phyloP scores from a whole-genome alignment of 345 rosid species.

The Salix brachista region DNA sequence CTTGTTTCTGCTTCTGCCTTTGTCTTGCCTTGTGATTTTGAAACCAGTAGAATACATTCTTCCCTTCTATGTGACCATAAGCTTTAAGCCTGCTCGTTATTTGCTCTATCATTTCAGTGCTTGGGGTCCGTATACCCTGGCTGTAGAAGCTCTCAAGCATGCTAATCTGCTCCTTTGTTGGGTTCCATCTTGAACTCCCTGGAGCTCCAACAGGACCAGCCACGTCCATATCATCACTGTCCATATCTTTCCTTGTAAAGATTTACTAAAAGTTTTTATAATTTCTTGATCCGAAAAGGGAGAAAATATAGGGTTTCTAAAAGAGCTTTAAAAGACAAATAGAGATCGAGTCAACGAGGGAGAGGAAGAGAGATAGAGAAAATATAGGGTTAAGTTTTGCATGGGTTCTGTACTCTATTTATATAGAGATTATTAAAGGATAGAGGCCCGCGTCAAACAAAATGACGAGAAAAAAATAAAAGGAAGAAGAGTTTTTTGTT shows the following conservation, averaged over 20 bases:
- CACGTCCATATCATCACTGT: conserved; percentile 11
- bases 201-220: conserved; percentile 18
- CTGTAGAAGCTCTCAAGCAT: conserved; percentile 64
- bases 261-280: neutral
- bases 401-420: neutral
- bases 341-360: neutral
- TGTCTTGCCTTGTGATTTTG: conserved; percentile 97
- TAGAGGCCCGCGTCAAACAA: neutral
- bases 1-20: conserved; percentile 85
- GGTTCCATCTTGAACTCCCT: conserved; percentile 75
- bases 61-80: conserved; percentile 90
- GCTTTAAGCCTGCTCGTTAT: conserved; percentile 66
- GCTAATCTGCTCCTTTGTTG: conserved; percentile 80
- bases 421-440: neutral
- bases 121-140: conserved; percentile 84
- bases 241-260: conserved; percentile 13
- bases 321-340: neutral
- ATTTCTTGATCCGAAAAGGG: neutral
- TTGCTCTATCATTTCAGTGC: conserved; percentile 85
- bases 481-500: too few species aligned
- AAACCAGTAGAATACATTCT: conserved; percentile 97
- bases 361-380: neutral
- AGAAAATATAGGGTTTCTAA: conserved; percentile 6
- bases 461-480: conserved; percentile 1
- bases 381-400: neutral